Percentiles rank a stretch among this genome's conserved stretches.
These are phyloP conservation scores for Furcasterigmium furcatum DNA, from an alignment of 2,329 filamentous ascomycete genomes.

Conservation along the genomic window DNA sequence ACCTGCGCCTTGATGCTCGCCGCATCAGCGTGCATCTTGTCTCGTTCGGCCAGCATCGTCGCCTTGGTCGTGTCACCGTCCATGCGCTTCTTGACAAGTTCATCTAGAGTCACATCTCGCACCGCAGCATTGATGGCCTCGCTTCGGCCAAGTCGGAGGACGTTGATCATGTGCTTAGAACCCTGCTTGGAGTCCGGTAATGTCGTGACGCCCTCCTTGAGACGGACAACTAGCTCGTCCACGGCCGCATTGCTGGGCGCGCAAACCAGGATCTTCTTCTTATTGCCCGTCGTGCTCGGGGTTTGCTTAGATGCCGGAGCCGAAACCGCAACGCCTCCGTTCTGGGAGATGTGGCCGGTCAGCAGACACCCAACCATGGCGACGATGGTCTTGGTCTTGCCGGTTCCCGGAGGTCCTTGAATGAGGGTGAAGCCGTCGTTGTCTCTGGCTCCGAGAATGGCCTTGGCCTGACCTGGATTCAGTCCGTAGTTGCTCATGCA, in stretches of 20 bases:
- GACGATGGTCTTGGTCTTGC: constrained; percentile 97
- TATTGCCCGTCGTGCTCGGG: constrained; percentile 41
- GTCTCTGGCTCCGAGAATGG: constrained; percentile 85
- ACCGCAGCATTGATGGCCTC: constrained; percentile 91
- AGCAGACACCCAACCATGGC: constrained; percentile 91
- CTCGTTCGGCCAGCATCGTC: constrained; percentile 51
- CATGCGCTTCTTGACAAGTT: constrained; percentile 76
- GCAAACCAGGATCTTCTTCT: constrained; percentile 94
- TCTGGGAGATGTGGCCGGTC: constrained; percentile 49
- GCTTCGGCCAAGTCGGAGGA: constrained; percentile 84
- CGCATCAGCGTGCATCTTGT: constrained; percentile 61
- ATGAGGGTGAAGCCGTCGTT: constrained; percentile 97
- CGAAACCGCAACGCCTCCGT: constrained; percentile 32
- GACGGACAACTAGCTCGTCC: constrained; percentile 88
- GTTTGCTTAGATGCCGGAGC: constrained; percentile 22
- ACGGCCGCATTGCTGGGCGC: constrained; percentile 99
- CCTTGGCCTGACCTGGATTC: constrained; percentile 86
- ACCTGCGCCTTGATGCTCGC: constrained; percentile 74
- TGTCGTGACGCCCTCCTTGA: constrained; percentile 84
- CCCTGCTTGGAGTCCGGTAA: constrained; percentile 49
- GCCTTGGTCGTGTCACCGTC: constrained; percentile 56
- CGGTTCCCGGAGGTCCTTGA: constrained; percentile 92
- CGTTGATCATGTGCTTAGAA: constrained; percentile 71
- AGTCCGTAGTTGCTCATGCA: constrained; percentile 76
- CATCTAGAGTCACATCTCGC: constrained; percentile 87